phyloP scores from a whole-genome alignment of 2,329 filamentous ascomycete genomes.

The Madurella mycetomatis region DNA sequence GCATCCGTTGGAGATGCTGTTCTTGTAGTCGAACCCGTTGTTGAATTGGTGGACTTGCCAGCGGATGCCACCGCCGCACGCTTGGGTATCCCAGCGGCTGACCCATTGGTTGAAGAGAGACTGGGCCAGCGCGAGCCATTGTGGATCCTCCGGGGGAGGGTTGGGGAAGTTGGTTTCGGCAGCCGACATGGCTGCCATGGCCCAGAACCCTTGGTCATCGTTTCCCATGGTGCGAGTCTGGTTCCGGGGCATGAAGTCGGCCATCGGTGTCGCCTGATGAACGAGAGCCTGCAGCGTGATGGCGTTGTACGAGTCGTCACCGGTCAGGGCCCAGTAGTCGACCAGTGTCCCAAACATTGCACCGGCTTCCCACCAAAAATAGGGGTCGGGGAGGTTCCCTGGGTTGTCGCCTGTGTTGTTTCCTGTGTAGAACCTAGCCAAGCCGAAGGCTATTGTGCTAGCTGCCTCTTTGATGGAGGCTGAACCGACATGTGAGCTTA shows the following conservation, averaged over 20 bases:
- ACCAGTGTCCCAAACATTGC: conserved; percentile 67
- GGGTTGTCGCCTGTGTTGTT: conserved; percentile 56
- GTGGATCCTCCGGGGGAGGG: conserved; percentile 56
- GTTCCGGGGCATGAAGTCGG: conserved; percentile 64
- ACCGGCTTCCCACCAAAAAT: conserved; percentile 74
- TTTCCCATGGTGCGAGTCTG: conserved; percentile 61
- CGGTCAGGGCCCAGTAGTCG: conserved; percentile 69
- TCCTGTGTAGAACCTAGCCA: conserved; percentile 50
- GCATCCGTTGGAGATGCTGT: conserved; percentile 64
- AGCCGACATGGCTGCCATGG: conserved; percentile 73
- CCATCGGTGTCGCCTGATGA: conserved; percentile 56
- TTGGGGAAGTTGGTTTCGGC: conserved; percentile 73
- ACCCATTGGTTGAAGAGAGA: conserved; percentile 78
- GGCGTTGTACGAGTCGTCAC: conserved; percentile 60
- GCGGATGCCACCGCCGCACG: conserved; percentile 69
- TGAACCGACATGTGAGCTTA: conserved; percentile 28
- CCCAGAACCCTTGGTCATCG: conserved; percentile 82
- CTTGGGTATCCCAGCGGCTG: conserved; percentile 60
- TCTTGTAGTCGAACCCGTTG: conserved; percentile 65
- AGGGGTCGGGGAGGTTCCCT: conserved; percentile 55
- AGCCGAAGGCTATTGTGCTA: conserved; percentile 42
- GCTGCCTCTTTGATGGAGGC: conserved; percentile 49
- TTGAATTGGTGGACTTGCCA: conserved; percentile 86
- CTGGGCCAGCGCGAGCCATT: conserved; percentile 75
- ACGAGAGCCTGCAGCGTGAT: conserved; percentile 55